These are phyloP conservation scores for Hydnomerulius pinastri DNA, from an alignment of 768 basidiomycete species.

Conservation along the genomic window DNA sequence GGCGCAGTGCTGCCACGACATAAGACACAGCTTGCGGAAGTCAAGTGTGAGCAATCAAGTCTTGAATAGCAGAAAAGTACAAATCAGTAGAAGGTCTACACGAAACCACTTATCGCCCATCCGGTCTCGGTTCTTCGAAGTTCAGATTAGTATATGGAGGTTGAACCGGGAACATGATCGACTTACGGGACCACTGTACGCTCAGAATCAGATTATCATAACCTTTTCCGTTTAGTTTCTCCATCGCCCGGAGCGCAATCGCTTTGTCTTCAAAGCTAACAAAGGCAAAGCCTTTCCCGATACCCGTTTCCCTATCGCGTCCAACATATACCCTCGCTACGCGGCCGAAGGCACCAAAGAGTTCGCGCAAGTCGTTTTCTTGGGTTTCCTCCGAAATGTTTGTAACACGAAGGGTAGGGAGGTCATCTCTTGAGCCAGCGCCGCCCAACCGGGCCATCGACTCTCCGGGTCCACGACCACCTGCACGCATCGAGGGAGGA, in stretches of 20 bases:
- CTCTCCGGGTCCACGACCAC: slow-evolving; percentile 70
- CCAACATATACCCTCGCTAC: slow-evolving; percentile 93
- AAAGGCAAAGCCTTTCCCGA: slow-evolving; percentile 96
- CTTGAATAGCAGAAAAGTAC: slow-evolving; percentile 8
- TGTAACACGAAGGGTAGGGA: slow-evolving; percentile 95
- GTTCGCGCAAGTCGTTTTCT: slow-evolving; percentile 89
- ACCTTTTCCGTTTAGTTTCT: slow-evolving; percentile 88
- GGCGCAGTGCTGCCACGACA: too few relatives aligned
- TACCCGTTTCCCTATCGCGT: slow-evolving; percentile 89
- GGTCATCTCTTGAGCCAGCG: slow-evolving; percentile 74
- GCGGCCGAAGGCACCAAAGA: slow-evolving; percentile 85
- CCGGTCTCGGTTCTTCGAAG: slow-evolving; percentile 45
- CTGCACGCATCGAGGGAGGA: slow-evolving; percentile 87
- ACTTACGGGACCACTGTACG: slow-evolving; percentile 67
- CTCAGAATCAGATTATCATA: slow-evolving; percentile 89
- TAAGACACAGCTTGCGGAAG: too few relatives aligned
- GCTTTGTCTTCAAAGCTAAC: slow-evolving; percentile 89
- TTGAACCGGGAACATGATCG: background rate
- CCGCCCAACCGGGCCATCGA: slow-evolving; percentile 56
- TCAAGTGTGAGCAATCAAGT: too few relatives aligned
- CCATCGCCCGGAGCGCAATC: slow-evolving; percentile 84
- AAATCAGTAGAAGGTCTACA: slow-evolving; percentile 6
- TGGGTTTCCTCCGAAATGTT: slow-evolving; percentile 96
- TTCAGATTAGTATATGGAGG: background rate
- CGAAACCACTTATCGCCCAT: slow-evolving; percentile 30